Conservation (phyloP, 2,329 filamentous ascomycete genomes). For the Phialemoniopsis sp. region DNA sequence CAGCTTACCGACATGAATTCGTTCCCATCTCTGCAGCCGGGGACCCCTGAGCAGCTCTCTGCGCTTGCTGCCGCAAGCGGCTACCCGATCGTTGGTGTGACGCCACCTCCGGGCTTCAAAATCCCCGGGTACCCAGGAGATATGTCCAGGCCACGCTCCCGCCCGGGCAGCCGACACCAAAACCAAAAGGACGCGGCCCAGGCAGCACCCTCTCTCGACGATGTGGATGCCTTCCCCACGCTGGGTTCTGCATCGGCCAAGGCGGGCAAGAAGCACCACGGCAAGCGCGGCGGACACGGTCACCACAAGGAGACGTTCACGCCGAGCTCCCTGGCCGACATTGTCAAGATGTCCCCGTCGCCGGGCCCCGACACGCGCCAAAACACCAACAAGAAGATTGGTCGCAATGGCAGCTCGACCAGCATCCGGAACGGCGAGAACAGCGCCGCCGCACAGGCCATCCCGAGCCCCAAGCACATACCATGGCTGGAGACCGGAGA, state of each 20-base stretch:
- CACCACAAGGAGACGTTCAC: conserved; percentile 65
- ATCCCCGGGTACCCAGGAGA: conserved; percentile 53
- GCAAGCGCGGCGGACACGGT: conserved; percentile 81
- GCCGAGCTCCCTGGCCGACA: conserved; percentile 82
- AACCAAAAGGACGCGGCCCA: conserved; percentile 54
- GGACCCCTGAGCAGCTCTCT: conserved; percentile 54
- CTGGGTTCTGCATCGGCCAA: conserved; percentile 74
- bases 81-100: conserved; percentile 50
- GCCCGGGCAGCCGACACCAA: conserved; percentile 80
- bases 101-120: conserved; percentile 68
- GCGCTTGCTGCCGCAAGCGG: conserved; percentile 47
- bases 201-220: conserved; percentile 75
- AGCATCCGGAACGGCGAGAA: conserved; percentile 69
- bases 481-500: conserved; percentile 96
- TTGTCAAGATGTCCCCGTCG: conserved; percentile 91
- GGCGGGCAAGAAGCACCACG: conserved; percentile 81
- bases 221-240: conserved; percentile 92
- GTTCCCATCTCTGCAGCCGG: conserved; percentile 72
- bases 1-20: conserved; percentile 80
- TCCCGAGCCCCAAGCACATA: conserved; percentile 84
- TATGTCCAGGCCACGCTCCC: conserved; percentile 69
- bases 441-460: conserved; percentile 75
- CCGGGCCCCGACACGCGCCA: conserved; percentile 58
- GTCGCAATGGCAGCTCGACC: conserved; percentile 61
- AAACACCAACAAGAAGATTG: conserved; percentile 55